Evolutionary conservation across 2,329 filamentous ascomycete species (phyloP).

Genomic region (Cytospora piceicola): DNA sequence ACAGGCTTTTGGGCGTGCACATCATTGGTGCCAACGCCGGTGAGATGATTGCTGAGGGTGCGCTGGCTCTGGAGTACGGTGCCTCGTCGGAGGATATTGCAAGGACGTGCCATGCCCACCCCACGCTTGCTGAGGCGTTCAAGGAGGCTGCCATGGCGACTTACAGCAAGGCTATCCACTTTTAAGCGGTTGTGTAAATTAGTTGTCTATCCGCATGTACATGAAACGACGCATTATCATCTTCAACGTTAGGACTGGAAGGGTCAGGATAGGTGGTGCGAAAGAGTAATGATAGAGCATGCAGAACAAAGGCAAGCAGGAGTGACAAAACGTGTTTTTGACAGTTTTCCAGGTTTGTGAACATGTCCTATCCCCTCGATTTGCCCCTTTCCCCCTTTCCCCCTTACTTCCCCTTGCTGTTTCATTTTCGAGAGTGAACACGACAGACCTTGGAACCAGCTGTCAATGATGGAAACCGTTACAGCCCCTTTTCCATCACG

Average conservation of each 20-base stretch:
- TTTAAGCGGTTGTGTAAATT: conserved; percentile 55
- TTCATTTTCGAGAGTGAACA: not conserved
- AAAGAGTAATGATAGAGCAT: conserved; percentile 28
- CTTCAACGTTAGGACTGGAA: conserved; percentile 4
- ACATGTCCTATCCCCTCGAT: not conserved
- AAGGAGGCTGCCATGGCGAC: conserved; percentile 99
- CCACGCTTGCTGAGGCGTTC: conserved; percentile 94
- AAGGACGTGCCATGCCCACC: conserved; percentile 94
- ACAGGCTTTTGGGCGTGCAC: conserved; percentile 92
- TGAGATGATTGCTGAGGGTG: conserved; percentile 99
- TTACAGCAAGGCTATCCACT: conserved; percentile 94
- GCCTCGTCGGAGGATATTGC: conserved; percentile 94
- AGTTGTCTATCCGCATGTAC: conserved; percentile 24
- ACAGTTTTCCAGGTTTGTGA: conserved; percentile 5
- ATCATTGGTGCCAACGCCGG: conserved; percentile 95
- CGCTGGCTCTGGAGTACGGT: conserved; percentile 93
- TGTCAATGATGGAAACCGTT: not conserved
- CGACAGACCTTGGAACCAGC: not conserved
- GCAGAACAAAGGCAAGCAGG: not conserved
- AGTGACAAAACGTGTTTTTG: conserved; percentile 8
- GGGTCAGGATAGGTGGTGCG: conserved; percentile 16
- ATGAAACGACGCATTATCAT: conserved; percentile 21
- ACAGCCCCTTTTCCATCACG: not conserved
- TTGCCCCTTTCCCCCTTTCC: not conserved
- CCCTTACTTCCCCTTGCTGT: not conserved